phyloP scores from a whole-genome alignment of 2,329 filamentous ascomycete species.

The Neobulgaria alba region DNA sequence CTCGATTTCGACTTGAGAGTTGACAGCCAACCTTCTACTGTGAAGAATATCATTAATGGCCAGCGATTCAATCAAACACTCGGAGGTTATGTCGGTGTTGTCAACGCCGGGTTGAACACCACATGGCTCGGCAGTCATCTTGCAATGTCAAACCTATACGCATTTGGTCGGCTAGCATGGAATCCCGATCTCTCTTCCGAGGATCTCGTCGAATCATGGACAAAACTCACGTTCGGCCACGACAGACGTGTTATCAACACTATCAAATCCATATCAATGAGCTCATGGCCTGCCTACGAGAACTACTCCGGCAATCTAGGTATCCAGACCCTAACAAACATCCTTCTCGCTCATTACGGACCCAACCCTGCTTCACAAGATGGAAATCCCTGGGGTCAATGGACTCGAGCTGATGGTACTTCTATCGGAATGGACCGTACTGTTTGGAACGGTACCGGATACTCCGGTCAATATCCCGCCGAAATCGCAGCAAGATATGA shows the following conservation, averaged over 20 bases:
- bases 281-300: conserved; percentile 63
- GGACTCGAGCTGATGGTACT: conserved; percentile 54
- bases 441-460: conserved; percentile 57
- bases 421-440: conserved; percentile 66
- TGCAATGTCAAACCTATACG: conserved; percentile 64
- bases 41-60: conserved; percentile 53
- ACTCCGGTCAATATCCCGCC: conserved; percentile 55
- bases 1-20: conserved; percentile 59
- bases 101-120: conserved; percentile 56
- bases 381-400: conserved; percentile 61
- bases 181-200: conserved; percentile 42
- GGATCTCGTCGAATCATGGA: conserved; percentile 55
- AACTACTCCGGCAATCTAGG: conserved; percentile 64
- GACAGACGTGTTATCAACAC: conserved; percentile 46
- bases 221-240: conserved; percentile 54
- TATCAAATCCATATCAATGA: conserved; percentile 55
- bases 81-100: conserved; percentile 56
- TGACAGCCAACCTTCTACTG: conserved; percentile 44
- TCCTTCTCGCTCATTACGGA: conserved; percentile 58
- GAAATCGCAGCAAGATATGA: conserved; percentile 53
- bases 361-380: conserved; percentile 60
- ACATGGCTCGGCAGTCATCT: conserved; percentile 65
- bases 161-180: conserved; percentile 61
- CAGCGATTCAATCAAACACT: conserved; percentile 47
- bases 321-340: conserved; percentile 60